Percentiles rank a stretch among this genome's conserved stretches.
Evolutionary conservation across 768 basidiomycete genomes (phyloP).

Genomic region (Boletus patriciae): DNA sequence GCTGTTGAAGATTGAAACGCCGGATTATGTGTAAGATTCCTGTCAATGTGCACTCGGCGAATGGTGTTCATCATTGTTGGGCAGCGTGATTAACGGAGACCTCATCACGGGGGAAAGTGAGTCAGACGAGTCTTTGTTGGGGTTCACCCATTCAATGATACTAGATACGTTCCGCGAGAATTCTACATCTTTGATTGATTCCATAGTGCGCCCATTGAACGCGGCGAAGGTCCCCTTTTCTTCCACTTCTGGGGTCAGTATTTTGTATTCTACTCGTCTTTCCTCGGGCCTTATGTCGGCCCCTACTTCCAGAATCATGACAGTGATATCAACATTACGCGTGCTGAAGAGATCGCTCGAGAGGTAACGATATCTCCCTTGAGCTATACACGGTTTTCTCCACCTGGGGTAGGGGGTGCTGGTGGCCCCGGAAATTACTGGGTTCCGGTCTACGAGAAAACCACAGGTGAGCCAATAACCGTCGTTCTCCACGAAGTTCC

Average conservation of each 20-base stretch:
- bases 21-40: conserved; percentile 65
- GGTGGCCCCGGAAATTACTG: conserved; percentile 73
- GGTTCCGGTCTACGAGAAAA: conserved; percentile 60
- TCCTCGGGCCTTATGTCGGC: neutral
- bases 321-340: conserved; percentile 71
- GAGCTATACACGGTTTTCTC: conserved; percentile 64
- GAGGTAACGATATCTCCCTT: conserved; percentile 54
- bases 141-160: neutral
- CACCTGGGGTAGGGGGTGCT: conserved; percentile 59
- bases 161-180: conserved; percentile 68
- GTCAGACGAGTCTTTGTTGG: neutral
- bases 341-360: conserved; percentile 62
- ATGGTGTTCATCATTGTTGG: conserved; percentile 1
- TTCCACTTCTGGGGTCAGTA: conserved; percentile 62
- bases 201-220: conserved; percentile 62
- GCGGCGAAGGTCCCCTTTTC: conserved; percentile 61
- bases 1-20: conserved; percentile 56
- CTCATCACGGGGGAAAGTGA: conserved; percentile 70
- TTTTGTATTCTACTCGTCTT: neutral
- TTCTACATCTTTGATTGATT: conserved; percentile 62
- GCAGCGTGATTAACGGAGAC: conserved; percentile 70
- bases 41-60: neutral
- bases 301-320: conserved; percentile 61
- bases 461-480: conserved; percentile 28
- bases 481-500: neutral